A percentile compares a stretch with the other conserved stretches of the same genome.
Conservation (phyloP, 805 yeast genomes). For the Kuraishia floccosa region DNA sequence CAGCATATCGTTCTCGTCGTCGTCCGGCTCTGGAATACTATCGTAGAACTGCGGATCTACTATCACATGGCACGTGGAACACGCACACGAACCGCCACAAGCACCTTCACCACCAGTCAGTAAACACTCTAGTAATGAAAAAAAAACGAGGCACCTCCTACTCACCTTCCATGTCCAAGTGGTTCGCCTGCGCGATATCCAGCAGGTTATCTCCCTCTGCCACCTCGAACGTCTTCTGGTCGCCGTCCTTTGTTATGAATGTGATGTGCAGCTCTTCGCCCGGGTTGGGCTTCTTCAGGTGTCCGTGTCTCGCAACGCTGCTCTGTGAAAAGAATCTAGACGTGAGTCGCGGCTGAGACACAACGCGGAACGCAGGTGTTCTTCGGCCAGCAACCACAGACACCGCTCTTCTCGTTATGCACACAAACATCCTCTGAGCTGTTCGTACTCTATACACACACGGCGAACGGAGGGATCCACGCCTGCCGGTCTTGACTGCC, state of each 20-base stretch:
- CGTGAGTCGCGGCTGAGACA: no score
- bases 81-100: constrained; percentile 98
- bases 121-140: background rate
- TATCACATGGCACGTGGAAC: constrained; percentile 95
- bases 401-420: no score
- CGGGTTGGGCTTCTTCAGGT: constrained; percentile 78
- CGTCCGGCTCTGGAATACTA: constrained; percentile 85
- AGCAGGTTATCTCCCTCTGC: constrained; percentile 85
- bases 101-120: constrained; percentile 33
- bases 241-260: constrained; percentile 86
- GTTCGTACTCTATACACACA: no score
- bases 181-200: constrained; percentile 91
- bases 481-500: no score
- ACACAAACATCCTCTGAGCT: no score
- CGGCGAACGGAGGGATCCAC: no score
- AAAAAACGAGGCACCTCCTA: background rate
- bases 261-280: constrained; percentile 89
- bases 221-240: constrained; percentile 71
- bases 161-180: constrained; percentile 83
- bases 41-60: constrained; percentile 95
- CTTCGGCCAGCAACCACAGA: no score
- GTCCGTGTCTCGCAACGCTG: constrained; percentile 49
- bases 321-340: constrained; percentile 12
- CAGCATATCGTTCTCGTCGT: constrained; percentile 97
- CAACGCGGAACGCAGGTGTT: no score